Conservation (phyloP, 139 green algal genomes). For the Marvania coccoides region DNA sequence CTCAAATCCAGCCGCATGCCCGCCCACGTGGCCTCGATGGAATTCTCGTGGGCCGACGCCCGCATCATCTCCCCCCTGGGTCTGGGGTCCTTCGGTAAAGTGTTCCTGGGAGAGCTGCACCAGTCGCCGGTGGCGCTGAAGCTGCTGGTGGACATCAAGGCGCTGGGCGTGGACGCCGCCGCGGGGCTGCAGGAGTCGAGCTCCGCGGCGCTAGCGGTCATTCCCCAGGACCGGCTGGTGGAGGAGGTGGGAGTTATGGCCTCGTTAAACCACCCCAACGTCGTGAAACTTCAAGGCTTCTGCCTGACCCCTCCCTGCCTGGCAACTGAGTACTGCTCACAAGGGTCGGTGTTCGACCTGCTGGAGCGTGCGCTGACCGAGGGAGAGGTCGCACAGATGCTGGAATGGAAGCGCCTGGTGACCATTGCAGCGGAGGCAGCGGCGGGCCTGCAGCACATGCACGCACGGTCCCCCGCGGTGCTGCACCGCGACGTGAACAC, state of each 20-base stretch:
- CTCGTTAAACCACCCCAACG: background rate
- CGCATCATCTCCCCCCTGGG: too few relatives aligned
- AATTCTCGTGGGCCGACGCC: too few relatives aligned
- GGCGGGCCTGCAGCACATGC: slow-evolving; percentile 2
- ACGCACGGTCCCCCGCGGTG: background rate
- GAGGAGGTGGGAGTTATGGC: background rate
- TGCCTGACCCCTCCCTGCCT: background rate
- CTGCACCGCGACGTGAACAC: slow-evolving; percentile 10
- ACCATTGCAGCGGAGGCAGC: background rate
- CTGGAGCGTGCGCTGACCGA: background rate
- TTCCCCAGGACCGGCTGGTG: too few relatives aligned
- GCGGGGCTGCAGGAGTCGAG: too few relatives aligned
- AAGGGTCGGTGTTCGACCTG: background rate
- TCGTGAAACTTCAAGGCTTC: background rate
- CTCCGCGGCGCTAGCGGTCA: too few relatives aligned
- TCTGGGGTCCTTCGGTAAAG: slow-evolving; percentile 1
- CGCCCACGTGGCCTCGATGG: too few relatives aligned
- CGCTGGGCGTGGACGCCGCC: too few relatives aligned
- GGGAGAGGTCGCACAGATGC: background rate
- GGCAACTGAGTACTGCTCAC: background rate
- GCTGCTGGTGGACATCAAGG: background rate
- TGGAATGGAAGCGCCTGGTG: background rate
- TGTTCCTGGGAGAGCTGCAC: background rate
- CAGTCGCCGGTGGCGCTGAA: slow-evolving; percentile 1
- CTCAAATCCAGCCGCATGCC: too few relatives aligned